A percentile compares a stretch with the other conserved stretches of the same genome.
phyloP scores from a whole-genome alignment of 2,329 filamentous ascomycete species.

The Akanthomyces lecanii region DNA sequence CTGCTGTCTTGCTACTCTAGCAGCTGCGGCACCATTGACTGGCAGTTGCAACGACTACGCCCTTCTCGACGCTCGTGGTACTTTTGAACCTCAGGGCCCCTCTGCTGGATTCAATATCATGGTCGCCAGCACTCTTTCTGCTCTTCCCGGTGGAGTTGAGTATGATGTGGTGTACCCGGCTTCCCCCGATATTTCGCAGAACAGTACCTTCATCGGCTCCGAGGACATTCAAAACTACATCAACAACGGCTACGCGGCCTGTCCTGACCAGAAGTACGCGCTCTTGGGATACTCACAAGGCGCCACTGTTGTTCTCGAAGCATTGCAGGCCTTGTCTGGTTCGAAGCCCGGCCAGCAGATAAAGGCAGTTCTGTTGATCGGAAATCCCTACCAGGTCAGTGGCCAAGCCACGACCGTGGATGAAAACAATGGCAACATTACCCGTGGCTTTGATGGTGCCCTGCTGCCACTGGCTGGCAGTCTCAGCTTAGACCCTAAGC shows the following conservation, averaged over 20 bases:
- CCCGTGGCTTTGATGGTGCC: not conserved
- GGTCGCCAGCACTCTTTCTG: not conserved
- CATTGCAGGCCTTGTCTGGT: not conserved
- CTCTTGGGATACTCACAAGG: conserved; percentile 3
- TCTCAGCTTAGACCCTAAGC: not conserved
- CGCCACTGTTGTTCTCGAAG: not conserved
- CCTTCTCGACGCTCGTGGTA: not conserved
- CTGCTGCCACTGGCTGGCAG: not conserved
- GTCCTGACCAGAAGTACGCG: conserved; percentile 5
- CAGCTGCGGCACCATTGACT: not conserved
- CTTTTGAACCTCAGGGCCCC: not conserved
- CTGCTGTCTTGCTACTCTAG: not conserved
- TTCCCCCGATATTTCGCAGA: not conserved
- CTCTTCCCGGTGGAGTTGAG: not conserved
- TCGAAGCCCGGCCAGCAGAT: not conserved
- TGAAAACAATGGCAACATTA: not conserved
- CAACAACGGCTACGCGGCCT: not conserved
- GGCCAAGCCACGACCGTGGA: not conserved
- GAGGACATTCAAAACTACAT: not conserved
- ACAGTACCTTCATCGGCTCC: not conserved
- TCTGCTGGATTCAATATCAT: not conserved
- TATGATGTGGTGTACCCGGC: conserved; percentile 2
- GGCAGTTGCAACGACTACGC: not conserved
- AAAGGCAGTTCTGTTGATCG: not conserved
- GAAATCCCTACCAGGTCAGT: conserved; percentile 2